Conservation (phyloP, 2,329 filamentous ascomycete genomes). For the Xylariaceae sp. region DNA sequence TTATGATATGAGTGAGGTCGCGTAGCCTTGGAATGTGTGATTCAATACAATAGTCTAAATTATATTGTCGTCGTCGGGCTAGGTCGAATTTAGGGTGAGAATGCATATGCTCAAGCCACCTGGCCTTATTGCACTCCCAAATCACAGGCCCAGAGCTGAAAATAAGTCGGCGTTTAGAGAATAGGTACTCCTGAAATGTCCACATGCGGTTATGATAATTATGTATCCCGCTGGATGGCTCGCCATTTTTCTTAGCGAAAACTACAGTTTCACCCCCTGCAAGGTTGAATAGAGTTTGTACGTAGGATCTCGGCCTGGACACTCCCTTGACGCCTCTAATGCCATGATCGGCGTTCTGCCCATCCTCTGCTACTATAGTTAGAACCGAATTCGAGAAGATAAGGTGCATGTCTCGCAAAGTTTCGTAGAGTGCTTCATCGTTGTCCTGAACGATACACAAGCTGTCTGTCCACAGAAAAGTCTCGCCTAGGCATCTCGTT, state of each 20-base stretch:
- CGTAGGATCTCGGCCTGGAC: too few species aligned
- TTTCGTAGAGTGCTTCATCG: not conserved
- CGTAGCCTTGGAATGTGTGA: not conserved
- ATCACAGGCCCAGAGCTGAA: not conserved
- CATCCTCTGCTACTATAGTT: constrained; percentile 1
- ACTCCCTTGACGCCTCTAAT: not conserved
- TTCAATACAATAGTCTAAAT: not conserved
- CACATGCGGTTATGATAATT: constrained; percentile 8
- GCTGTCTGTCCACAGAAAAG: not conserved
- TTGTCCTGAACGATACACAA: constrained; percentile 8
- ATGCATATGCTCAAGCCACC: constrained; percentile 1
- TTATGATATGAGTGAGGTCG: not conserved
- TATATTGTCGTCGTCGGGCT: not conserved
- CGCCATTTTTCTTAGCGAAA: too few species aligned
- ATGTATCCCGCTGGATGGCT: too few species aligned
- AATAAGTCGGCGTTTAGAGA: not conserved
- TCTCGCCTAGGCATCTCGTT: not conserved
- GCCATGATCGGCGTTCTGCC: not conserved
- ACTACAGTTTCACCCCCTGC: too few species aligned
- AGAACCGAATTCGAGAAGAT: not conserved
- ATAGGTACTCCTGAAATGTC: constrained; percentile 9
- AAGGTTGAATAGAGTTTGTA: too few species aligned
- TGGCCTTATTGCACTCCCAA: not conserved
- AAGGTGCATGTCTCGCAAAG: not conserved
- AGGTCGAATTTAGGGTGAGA: not conserved